Evolutionary conservation across 1,284 basidiomycete genomes (phyloP).

Genomic region (Ustilago xerochloae): DNA sequence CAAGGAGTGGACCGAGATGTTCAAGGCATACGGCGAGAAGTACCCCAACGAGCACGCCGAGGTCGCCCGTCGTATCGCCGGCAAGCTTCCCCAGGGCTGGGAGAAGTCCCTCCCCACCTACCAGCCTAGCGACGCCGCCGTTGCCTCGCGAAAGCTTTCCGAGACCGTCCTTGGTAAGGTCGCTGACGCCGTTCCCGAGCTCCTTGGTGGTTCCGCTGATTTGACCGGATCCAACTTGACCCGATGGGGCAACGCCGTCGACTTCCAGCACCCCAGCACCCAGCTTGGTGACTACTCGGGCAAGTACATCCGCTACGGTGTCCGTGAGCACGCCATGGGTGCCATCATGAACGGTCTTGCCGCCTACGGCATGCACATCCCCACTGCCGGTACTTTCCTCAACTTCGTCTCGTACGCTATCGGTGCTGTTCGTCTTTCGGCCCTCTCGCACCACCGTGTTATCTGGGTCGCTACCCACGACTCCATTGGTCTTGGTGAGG

Average conservation of each 20-base stretch:
- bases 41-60: slow-evolving; percentile 87
- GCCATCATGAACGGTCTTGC: slow-evolving; percentile 90
- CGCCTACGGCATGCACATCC: slow-evolving; percentile 89
- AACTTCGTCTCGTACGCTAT: slow-evolving; percentile 95
- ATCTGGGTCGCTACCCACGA: slow-evolving; percentile 84
- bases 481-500: slow-evolving; percentile 75
- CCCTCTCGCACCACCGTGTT: slow-evolving; percentile 87
- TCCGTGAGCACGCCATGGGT: slow-evolving; percentile 96
- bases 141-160: slow-evolving; percentile 91
- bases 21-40: slow-evolving; percentile 79
- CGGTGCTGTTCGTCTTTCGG: slow-evolving; percentile 89
- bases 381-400: slow-evolving; percentile 71
- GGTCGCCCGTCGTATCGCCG: slow-evolving; percentile 83
- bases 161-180: slow-evolving; percentile 87
- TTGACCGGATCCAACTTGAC: slow-evolving; percentile 92
- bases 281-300: slow-evolving; percentile 87
- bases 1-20: slow-evolving; percentile 79
- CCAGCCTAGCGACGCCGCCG: slow-evolving; percentile 81
- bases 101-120: slow-evolving; percentile 86
- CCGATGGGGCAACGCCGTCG: slow-evolving; percentile 79
- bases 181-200: slow-evolving; percentile 80
- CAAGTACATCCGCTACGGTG: slow-evolving; percentile 93
- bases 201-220: slow-evolving; percentile 86
- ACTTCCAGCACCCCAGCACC: slow-evolving; percentile 87
- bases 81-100: slow-evolving; percentile 86